Percentiles rank a stretch among this genome's conserved stretches.
phyloP scores from a whole-genome alignment of 2,329 filamentous ascomycete species.

The Aspergillus sp. region DNA sequence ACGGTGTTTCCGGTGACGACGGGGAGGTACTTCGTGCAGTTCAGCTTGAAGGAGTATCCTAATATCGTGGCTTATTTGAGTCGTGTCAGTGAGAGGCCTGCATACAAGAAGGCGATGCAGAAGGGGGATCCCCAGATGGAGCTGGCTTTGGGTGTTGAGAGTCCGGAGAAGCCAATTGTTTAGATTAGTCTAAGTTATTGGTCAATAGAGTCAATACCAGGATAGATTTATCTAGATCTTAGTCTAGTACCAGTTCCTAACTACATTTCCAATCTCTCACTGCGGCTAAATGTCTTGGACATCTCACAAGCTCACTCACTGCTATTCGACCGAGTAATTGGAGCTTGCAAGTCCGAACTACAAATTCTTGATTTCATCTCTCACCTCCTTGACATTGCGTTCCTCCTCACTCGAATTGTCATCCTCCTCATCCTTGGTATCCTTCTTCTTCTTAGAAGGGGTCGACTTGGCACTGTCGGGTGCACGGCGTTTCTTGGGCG shows the following conservation, averaged over 20 bases:
- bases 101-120: constrained; percentile 49
- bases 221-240: too few species aligned
- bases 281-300: too few species aligned
- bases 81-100: constrained; percentile 46
- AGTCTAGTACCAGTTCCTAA: too few species aligned
- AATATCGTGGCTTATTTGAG: constrained; percentile 50
- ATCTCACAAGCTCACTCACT: too few species aligned
- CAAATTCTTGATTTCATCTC: background rate
- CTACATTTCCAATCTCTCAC: too few species aligned
- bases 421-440: background rate
- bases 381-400: background rate
- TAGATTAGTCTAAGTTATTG: accelerated
- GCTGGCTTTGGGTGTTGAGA: constrained; percentile 21
- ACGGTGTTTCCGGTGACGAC: constrained; percentile 61
- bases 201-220: too few species aligned
- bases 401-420: background rate
- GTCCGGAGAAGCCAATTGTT: constrained; percentile 9
- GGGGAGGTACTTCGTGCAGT: constrained; percentile 54
- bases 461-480: background rate
- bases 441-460: background rate
- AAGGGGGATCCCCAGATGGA: constrained; percentile 53
- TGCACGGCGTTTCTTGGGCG: background rate
- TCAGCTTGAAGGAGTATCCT: constrained; percentile 43
- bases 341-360: background rate
- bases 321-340: background rate